Evolutionary conservation across 2,329 filamentous ascomycete genomes (phyloP).

Genomic region (Diaporthe sp.): DNA sequence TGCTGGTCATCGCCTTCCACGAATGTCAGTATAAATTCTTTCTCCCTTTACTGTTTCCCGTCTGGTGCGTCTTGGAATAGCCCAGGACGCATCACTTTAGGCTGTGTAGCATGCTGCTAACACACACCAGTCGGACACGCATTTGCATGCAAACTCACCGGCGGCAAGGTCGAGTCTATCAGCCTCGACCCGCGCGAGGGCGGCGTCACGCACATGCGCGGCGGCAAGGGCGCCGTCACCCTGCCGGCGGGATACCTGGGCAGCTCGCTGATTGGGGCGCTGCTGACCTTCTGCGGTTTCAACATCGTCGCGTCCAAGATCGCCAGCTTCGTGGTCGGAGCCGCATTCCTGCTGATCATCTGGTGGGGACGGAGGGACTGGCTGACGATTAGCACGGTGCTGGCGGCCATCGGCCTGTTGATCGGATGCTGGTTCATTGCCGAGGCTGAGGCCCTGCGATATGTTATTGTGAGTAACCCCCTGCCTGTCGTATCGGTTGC

Average conservation of each 20-base stretch:
- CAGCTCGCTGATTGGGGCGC: conserved; percentile 80
- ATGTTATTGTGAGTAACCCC: conserved; percentile 70
- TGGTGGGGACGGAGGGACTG: conserved; percentile 84
- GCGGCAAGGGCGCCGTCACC: conserved; percentile 78
- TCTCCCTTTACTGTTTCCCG: not conserved
- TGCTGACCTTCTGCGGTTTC: conserved; percentile 85
- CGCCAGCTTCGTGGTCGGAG: conserved; percentile 79
- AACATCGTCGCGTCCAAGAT: conserved; percentile 86
- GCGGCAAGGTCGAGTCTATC: conserved; percentile 81
- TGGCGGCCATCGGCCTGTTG: conserved; percentile 78
- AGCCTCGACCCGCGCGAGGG: conserved; percentile 82
- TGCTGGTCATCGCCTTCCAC: conserved; percentile 88
- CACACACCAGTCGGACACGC: conserved; percentile 72
- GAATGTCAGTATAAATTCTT: conserved; percentile 60
- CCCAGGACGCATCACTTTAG: not conserved
- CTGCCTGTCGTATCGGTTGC: conserved; percentile 25
- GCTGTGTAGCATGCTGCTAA: not conserved
- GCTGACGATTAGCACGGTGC: conserved; percentile 80
- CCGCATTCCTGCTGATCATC: conserved; percentile 82
- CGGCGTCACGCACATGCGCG: conserved; percentile 81
- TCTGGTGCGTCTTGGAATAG: not conserved
- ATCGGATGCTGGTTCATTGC: conserved; percentile 85
- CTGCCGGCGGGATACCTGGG: conserved; percentile 85
- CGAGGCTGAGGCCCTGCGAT: conserved; percentile 80
- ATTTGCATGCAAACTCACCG: conserved; percentile 79